A percentile compares a stretch with the other conserved stretches of the same genome.
These are phyloP conservation scores for Ceratocystis papillata DNA, from an alignment of 2,329 filamentous ascomycete genomes.

Conservation along the genomic window DNA sequence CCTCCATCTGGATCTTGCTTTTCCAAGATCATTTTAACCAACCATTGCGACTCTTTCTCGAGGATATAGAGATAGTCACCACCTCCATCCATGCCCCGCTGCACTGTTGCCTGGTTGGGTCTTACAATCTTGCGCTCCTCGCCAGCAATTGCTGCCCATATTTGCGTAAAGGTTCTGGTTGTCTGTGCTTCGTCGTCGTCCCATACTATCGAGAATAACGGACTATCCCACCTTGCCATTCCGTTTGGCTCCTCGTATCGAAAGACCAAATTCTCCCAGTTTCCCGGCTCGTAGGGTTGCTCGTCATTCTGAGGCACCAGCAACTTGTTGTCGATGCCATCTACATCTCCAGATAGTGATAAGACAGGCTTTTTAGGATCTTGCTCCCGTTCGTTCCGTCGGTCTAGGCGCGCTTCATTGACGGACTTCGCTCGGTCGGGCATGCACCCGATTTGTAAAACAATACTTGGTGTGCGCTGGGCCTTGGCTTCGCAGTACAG, in stretches of 20 bases:
- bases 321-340: constrained; percentile 4
- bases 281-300: constrained; percentile 43
- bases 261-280: constrained; percentile 71
- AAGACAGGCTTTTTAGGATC: neutral
- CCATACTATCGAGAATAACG: constrained; percentile 67
- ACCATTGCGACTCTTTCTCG: constrained; percentile 66
- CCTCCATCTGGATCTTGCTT: constrained; percentile 60
- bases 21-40: constrained; percentile 58
- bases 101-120: constrained; percentile 66
- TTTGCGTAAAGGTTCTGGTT: constrained; percentile 46
- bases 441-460: constrained; percentile 54
- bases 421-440: constrained; percentile 43
- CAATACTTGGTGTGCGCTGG: constrained; percentile 60
- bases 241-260: constrained; percentile 78
- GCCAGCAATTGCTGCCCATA: constrained; percentile 65
- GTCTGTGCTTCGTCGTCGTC: constrained; percentile 57
- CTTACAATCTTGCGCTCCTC: constrained; percentile 52
- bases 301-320: constrained; percentile 26
- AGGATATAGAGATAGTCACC: constrained; percentile 70
- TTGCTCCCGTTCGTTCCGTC: neutral
- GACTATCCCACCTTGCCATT: constrained; percentile 76
- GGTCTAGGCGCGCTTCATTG: constrained; percentile 48
- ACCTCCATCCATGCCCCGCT: constrained; percentile 50
- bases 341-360: neutral
- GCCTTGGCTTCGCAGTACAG: constrained; percentile 78